Conservation (phyloP, 352 stramenopile genomes). For the Thraustochytrium sp. region DNA sequence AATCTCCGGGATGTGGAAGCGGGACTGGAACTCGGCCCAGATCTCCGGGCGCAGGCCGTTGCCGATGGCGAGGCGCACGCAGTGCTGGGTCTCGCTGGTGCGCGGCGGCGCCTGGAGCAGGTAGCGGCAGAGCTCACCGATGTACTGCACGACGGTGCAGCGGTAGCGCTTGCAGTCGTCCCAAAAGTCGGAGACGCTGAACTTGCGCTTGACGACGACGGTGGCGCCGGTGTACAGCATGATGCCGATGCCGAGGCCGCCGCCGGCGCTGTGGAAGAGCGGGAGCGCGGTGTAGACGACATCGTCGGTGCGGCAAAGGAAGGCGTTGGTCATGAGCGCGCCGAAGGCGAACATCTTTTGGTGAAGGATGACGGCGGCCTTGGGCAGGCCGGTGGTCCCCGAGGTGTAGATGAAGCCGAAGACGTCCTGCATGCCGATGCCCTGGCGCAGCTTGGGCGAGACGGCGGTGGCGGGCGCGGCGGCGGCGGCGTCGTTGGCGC, state of each 20-base stretch:
- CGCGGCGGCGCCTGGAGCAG: conserved; percentile 49
- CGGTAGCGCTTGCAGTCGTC: conserved; percentile 63
- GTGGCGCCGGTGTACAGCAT: conserved; percentile 68
- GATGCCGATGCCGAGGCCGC: conserved; percentile 68
- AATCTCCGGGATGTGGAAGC: conserved; percentile 72
- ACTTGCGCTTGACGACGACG: conserved; percentile 65
- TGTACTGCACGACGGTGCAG: conserved; percentile 76
- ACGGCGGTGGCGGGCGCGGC: not conserved
- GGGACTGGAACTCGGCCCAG: conserved; percentile 73
- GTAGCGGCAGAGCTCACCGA: conserved; percentile 80
- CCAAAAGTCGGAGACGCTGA: conserved; percentile 69
- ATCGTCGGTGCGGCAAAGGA: conserved; percentile 59
- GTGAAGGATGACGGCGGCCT: conserved; percentile 68
- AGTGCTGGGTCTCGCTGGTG: conserved; percentile 43
- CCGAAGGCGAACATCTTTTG: conserved; percentile 61
- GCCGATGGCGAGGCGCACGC: conserved; percentile 68
- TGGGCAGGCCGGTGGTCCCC: conserved; percentile 68
- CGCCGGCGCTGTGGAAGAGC: conserved; percentile 72
- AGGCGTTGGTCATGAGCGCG: conserved; percentile 53
- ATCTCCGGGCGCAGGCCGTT: conserved; percentile 80
- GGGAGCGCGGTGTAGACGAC: conserved; percentile 70
- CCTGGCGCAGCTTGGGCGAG: conserved; percentile 42
- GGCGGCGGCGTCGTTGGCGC: conserved; percentile 41
- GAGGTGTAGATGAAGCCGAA: conserved; percentile 71
- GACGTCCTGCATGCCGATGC: conserved; percentile 60